Percentiles rank a stretch among this genome's conserved stretches.
Evolutionary conservation across 805 yeast genomes (phyloP).

Genomic region (Teunomyces barrocoloradensis): DNA sequence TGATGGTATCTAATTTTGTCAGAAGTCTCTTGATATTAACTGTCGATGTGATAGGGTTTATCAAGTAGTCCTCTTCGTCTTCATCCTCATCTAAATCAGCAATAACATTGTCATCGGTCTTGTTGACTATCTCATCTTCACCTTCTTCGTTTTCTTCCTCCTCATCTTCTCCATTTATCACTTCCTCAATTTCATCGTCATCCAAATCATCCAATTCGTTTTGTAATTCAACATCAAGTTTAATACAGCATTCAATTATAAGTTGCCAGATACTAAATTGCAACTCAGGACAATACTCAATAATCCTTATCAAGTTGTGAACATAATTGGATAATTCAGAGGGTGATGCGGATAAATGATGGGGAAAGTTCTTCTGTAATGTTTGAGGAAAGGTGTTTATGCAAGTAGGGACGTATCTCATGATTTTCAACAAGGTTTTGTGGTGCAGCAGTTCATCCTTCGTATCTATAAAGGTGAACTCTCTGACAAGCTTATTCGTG

Average conservation of each 20-base stretch:
- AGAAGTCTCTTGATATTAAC: slow-evolving; percentile 53
- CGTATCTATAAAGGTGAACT: slow-evolving; percentile 37
- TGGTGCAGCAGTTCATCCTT: slow-evolving; percentile 42
- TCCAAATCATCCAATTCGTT: slow-evolving; percentile 84
- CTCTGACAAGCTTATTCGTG: slow-evolving; percentile 62
- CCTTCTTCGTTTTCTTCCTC: slow-evolving; percentile 25
- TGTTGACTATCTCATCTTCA: slow-evolving; percentile 23
- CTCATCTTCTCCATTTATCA: slow-evolving; percentile 45
- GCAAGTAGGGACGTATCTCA: slow-evolving; percentile 79
- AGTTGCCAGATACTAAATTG: slow-evolving; percentile 75
- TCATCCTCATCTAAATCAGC: slow-evolving; percentile 23
- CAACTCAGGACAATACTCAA: slow-evolving; percentile 73
- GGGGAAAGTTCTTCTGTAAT: slow-evolving; percentile 69
- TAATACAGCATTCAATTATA: slow-evolving; percentile 74
- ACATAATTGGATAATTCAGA: slow-evolving; percentile 60
- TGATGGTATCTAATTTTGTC: slow-evolving; percentile 67
- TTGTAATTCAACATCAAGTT: slow-evolving; percentile 88
- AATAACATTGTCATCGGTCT: slow-evolving; percentile 32
- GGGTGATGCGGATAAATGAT: slow-evolving; percentile 60
- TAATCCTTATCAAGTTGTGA: slow-evolving; percentile 55
- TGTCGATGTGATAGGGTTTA: slow-evolving; percentile 37
- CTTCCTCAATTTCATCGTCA: slow-evolving; percentile 59
- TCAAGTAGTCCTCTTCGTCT: slow-evolving; percentile 47
- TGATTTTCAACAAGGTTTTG: slow-evolving; percentile 57
- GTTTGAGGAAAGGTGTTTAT: slow-evolving; percentile 59